Percentiles rank a stretch among this genome's conserved stretches.
phyloP scores from a whole-genome alignment of 805 yeast species.

The Ogataea saltuana region DNA sequence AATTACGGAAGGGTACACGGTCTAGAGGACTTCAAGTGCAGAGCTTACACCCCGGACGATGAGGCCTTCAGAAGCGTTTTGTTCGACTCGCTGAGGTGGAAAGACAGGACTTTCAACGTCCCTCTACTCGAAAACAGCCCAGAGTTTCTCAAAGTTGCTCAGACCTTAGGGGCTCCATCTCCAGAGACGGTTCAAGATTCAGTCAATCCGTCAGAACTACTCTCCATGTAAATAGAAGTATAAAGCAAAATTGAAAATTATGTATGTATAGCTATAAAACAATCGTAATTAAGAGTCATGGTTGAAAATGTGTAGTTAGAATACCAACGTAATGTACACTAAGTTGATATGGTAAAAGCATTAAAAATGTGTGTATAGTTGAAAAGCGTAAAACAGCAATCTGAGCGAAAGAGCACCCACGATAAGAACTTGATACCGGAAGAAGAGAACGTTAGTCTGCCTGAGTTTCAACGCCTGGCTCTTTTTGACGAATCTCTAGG shows the following conservation, averaged over 20 bases:
- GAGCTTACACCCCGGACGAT: constrained; percentile 15
- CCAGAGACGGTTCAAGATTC: not conserved
- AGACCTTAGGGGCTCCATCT: constrained; percentile 7
- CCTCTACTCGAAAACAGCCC: constrained; percentile 14
- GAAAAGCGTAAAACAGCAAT: constrained; percentile 6
- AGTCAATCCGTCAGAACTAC: constrained; percentile 20
- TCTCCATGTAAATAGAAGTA: constrained; percentile 11
- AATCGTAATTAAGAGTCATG: constrained; percentile 9
- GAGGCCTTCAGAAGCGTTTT: constrained; percentile 15
- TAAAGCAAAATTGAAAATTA: constrained; percentile 1
- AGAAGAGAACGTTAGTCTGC: not conserved
- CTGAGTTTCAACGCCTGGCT: constrained; percentile 1
- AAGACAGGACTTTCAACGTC: constrained; percentile 11
- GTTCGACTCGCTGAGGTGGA: constrained; percentile 24
- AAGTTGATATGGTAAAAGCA: constrained; percentile 5
- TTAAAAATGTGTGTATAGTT: constrained; percentile 2
- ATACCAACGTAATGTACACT: constrained; percentile 1
- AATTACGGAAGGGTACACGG: constrained; percentile 29
- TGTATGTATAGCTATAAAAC: constrained; percentile 12
- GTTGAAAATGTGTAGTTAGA: constrained; percentile 1
- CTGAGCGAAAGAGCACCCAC: no score
- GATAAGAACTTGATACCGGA: no score
- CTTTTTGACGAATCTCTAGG: constrained; percentile 2
- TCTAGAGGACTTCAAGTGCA: constrained; percentile 20
- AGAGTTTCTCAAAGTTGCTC: constrained; percentile 23